Conservation (phyloP, 2,329 filamentous ascomycete species). For the Helotiales sp. region DNA sequence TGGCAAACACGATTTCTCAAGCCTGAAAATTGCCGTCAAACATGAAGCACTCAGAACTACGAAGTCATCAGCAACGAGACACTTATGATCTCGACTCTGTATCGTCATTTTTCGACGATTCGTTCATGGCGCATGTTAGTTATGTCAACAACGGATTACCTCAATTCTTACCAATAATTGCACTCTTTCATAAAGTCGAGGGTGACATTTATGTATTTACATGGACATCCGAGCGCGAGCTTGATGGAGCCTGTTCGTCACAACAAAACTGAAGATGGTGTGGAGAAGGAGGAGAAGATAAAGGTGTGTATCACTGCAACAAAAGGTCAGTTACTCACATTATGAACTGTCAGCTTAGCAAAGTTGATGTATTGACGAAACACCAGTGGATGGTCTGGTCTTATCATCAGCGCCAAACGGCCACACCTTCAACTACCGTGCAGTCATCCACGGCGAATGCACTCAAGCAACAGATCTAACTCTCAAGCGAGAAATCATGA, state of each 20-base stretch:
- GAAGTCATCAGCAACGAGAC: neutral
- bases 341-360: too few relatives aligned
- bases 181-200: conserved; percentile 1
- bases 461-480: neutral
- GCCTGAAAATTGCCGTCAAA: too few relatives aligned
- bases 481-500: conserved; percentile 12
- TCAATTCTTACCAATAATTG: conserved; percentile 13
- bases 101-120: neutral
- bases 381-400: conserved; percentile 8
- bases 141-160: neutral
- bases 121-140: neutral
- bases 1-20: too few relatives aligned
- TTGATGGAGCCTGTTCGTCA: conserved; percentile 6
- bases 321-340: neutral
- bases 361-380: neutral
- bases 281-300: neutral
- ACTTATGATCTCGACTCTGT: neutral
- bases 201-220: conserved; percentile 4
- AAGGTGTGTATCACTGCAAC: conserved; percentile 1
- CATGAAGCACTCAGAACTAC: too few relatives aligned
- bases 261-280: neutral
- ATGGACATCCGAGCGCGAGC: conserved; percentile 13
- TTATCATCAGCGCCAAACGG: conserved; percentile 13
- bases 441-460: conserved; percentile 8
- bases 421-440: conserved; percentile 13